A percentile compares a stretch with the other conserved stretches of the same genome.
phyloP scores from a whole-genome alignment of 2,329 filamentous ascomycete genomes.

The Mariannaea elegans region DNA sequence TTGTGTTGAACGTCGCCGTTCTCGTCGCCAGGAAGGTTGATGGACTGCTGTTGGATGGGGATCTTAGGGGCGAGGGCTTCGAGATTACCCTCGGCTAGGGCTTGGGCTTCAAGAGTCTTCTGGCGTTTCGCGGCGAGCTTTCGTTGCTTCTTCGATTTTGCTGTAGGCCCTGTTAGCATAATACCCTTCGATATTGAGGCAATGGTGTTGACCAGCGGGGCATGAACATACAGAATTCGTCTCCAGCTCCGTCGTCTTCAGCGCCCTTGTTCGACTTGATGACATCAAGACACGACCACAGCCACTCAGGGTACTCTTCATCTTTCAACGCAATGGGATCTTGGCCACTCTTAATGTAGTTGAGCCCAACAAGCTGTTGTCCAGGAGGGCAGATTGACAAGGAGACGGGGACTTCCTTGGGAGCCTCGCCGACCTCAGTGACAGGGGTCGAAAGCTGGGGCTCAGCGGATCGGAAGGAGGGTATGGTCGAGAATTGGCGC shows the following conservation, averaged over 20 bases:
- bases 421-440: slow-evolving; percentile 43
- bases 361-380: slow-evolving; percentile 76
- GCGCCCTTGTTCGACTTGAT: slow-evolving; percentile 62
- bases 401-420: slow-evolving; percentile 42
- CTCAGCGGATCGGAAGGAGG: slow-evolving; percentile 48
- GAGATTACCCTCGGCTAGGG: slow-evolving; percentile 72
- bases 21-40: slow-evolving; percentile 71
- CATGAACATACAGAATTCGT: slow-evolving; percentile 78
- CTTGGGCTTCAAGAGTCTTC: slow-evolving; percentile 62
- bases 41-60: slow-evolving; percentile 78
- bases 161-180: slow-evolving; percentile 51
- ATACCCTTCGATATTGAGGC: neutral
- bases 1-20: slow-evolving; percentile 55
- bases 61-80: slow-evolving; percentile 73
- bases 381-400: slow-evolving; percentile 70
- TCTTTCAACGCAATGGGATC: slow-evolving; percentile 81
- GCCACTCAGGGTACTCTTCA: slow-evolving; percentile 80
- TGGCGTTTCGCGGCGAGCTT: slow-evolving; percentile 73
- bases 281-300: slow-evolving; percentile 77
- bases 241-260: slow-evolving; percentile 67
- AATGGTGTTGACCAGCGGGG: neutral
- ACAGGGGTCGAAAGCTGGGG: slow-evolving; percentile 49
- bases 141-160: slow-evolving; percentile 86
- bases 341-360: slow-evolving; percentile 76
- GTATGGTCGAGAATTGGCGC: slow-evolving; percentile 53